Conservation (phyloP, 495 filamentous ascomycete genomes). For the Xylaria flabelliformis region DNA sequence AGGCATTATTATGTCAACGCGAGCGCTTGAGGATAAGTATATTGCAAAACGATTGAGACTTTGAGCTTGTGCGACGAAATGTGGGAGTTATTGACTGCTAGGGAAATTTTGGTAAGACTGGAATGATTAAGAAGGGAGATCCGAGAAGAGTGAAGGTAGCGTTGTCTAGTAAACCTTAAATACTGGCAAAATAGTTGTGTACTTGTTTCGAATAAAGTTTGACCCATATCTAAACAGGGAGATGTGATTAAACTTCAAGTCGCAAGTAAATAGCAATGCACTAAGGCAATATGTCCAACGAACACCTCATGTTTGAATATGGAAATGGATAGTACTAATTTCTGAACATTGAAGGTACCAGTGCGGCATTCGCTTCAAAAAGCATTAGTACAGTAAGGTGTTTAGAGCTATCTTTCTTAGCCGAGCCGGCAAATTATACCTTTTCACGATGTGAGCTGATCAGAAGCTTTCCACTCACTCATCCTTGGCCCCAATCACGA, state of each 20-base stretch:
- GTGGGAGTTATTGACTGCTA: too few relatives aligned
- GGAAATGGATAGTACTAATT: too few relatives aligned
- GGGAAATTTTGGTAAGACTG: too few relatives aligned
- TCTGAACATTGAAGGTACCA: neutral
- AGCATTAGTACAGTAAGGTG: neutral
- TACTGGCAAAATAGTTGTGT: neutral
- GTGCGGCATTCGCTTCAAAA: neutral
- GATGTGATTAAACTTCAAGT: neutral
- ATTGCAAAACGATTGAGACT: too few relatives aligned
- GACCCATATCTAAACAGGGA: neutral
- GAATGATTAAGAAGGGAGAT: too few relatives aligned
- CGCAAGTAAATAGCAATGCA: neutral
- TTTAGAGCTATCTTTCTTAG: neutral
- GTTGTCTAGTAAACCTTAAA: too few relatives aligned
- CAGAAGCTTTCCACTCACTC: neutral
- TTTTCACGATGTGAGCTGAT: neutral
- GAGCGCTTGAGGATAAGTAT: too few relatives aligned
- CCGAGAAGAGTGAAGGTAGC: too few relatives aligned
- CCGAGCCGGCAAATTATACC: too few relatives aligned
- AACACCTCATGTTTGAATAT: neutral
- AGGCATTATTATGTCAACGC: too few relatives aligned
- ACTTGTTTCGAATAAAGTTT: neutral
- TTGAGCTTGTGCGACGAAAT: too few relatives aligned
- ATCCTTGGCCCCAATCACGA: neutral
- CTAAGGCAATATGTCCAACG: neutral